Evolutionary conservation across 1,139 yeast species (phyloP), one percentile per base, ranked within the genome.

Genomic region (Hemisphaericaspora lyxosophila): DNA sequence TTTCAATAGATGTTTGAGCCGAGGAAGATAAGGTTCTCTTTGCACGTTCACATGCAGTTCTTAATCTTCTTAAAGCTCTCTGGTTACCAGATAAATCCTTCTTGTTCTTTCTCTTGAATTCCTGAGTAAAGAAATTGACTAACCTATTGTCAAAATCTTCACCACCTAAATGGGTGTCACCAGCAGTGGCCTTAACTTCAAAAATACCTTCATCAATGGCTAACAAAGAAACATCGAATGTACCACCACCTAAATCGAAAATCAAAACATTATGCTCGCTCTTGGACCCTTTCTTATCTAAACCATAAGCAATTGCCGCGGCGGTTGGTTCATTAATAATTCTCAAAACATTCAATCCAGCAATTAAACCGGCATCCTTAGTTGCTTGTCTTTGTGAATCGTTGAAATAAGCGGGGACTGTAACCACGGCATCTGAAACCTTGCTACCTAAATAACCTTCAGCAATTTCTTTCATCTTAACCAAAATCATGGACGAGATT

Each of bases 161-260:
- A 78, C 97, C 97, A 77, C 97, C 97, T 75, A 89, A 80, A 72
- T 89, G 97, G 50, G 97, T 89, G 73, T 89, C 96, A 84, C 97
- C 97, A 44, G 96, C 96, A 54, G 97, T 89, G 48, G 97, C 90
- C 78, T 88, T 87, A 58, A 89, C 97, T 70, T 89, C 95, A 67
- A 89, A 89, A 54, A 89, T 86, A 79, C 97, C 97, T 50, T 88
- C 96, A 67, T 89, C 95, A 64, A 89, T 89, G 40, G 92, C 83
- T 55, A 89, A 77, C 53, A 89, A 76, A 30, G 97, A 89, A 42
- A 89, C 97, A 85, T 89, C 97, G 68, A 89, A 89, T 59, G 97
- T 89, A 78, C 97, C 97, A 75, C 97, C 97, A 80, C 97, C 97
- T 61, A 89, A 78, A 70, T 89, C 97, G 70, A 88, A 89, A 58